These are phyloP conservation scores for Amauroascus verrucosus DNA, from an alignment of 2,329 filamentous ascomycete species.

Conservation along the genomic window DNA sequence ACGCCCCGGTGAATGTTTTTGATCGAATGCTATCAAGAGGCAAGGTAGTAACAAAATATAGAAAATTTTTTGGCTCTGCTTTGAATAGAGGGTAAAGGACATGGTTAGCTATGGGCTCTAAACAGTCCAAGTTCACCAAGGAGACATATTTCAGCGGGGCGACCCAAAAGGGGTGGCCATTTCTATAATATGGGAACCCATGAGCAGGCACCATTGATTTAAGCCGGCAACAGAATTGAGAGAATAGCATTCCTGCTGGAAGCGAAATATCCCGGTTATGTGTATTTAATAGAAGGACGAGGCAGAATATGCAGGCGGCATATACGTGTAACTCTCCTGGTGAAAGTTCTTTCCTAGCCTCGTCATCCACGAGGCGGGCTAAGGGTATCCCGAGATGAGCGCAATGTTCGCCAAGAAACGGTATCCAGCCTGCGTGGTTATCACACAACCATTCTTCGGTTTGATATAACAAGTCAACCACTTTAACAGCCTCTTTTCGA, in stretches of 20 bases:
- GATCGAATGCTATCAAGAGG: slow-evolving; percentile 43
- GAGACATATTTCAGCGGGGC: slow-evolving; percentile 28
- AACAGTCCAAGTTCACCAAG: slow-evolving; percentile 27
- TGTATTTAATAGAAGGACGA: slow-evolving; percentile 15
- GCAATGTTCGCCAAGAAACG: slow-evolving; percentile 27
- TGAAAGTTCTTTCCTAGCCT: slow-evolving; percentile 10
- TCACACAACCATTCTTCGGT: slow-evolving; percentile 27
- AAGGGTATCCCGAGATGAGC: slow-evolving; percentile 23
- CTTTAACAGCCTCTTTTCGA: slow-evolving; percentile 29
- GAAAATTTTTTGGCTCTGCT: slow-evolving; percentile 27
- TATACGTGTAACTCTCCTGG: slow-evolving; percentile 16
- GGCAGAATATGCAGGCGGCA: slow-evolving; percentile 19
- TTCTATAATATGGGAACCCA: slow-evolving; percentile 4
- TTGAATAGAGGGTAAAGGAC: slow-evolving; percentile 30
- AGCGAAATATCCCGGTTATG: slow-evolving; percentile 15
- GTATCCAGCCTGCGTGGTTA: slow-evolving; percentile 25
- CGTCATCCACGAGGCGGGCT: slow-evolving; percentile 15
- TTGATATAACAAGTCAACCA: slow-evolving; percentile 24
- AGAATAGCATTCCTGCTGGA: slow-evolving; percentile 15
- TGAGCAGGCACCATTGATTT: slow-evolving; percentile 1
- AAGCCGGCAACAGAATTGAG: slow-evolving; percentile 15
- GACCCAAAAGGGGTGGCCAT: slow-evolving; percentile 27
- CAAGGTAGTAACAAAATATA: slow-evolving; percentile 47
- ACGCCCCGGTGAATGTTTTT: slow-evolving; percentile 37
- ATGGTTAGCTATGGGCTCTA: slow-evolving; percentile 30